Conservation (phyloP, 495 filamentous ascomycete genomes). For the Aspergillus affinis region DNA sequence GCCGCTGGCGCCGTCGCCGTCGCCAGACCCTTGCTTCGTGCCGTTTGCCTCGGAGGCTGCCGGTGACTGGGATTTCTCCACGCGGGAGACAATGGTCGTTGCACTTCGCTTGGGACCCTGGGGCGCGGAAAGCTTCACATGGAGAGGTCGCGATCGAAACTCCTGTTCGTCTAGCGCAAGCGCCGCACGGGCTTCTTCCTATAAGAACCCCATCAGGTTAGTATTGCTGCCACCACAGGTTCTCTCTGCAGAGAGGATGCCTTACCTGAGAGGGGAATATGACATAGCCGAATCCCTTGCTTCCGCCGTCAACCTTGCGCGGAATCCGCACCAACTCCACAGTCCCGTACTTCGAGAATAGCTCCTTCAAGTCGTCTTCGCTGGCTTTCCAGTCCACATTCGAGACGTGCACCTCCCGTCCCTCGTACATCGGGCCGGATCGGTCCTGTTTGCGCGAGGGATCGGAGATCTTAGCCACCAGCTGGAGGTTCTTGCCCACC, state of each 20-base stretch:
- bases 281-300: conserved; percentile 75
- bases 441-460: conserved; percentile 73
- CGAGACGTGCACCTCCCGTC: conserved; percentile 79
- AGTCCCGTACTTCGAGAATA: conserved; percentile 73
- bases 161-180: conserved; percentile 68
- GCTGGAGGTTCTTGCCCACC: conserved; percentile 61
- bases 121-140: conserved; percentile 61
- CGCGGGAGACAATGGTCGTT: conserved; percentile 41
- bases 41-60: conserved; percentile 41
- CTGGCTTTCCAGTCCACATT: conserved; percentile 66
- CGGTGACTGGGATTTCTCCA: conserved; percentile 35
- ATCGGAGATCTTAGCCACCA: conserved; percentile 81
- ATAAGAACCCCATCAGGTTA: conserved; percentile 14
- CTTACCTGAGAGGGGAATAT: conserved; percentile 69
- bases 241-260: background rate
- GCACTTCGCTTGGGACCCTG: conserved; percentile 48
- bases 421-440: conserved; percentile 79
- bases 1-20: conserved; percentile 28
- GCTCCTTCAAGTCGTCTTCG: conserved; percentile 64
- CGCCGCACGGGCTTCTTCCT: conserved; percentile 67
- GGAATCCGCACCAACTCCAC: conserved; percentile 68
- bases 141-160: conserved; percentile 66
- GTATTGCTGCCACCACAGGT: background rate
- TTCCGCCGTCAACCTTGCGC: conserved; percentile 60
- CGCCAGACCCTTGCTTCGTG: conserved; percentile 15